Percentiles rank a stretch among this genome's conserved stretches.
Conservation (phyloP, 495 filamentous ascomycete species). For the Neurospora pannonica region DNA sequence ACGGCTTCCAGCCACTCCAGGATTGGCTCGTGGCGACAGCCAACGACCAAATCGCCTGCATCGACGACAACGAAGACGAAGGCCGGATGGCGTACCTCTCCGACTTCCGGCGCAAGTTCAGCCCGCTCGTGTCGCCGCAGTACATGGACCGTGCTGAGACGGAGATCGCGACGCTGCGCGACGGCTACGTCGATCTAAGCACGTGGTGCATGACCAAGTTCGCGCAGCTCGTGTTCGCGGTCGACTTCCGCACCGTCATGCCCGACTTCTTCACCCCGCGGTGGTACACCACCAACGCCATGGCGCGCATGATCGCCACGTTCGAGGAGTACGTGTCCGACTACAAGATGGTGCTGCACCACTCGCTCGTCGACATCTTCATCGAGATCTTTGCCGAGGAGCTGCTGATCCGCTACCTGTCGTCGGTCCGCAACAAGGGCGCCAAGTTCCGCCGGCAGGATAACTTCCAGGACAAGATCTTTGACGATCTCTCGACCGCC, state of each 20-base stretch:
- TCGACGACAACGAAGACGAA: slow-evolving; percentile 74
- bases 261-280: slow-evolving; percentile 80
- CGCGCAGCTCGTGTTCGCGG: slow-evolving; percentile 68
- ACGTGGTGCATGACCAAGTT: slow-evolving; percentile 85
- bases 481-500: slow-evolving; percentile 75
- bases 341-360: slow-evolving; percentile 70
- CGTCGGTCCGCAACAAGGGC: slow-evolving; percentile 74
- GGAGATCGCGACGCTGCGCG: slow-evolving; percentile 64
- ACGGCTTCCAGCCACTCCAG: slow-evolving; percentile 72
- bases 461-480: slow-evolving; percentile 79
- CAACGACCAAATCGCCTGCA: slow-evolving; percentile 97
- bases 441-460: slow-evolving; percentile 81
- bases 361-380: slow-evolving; percentile 76
- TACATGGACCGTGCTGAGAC: slow-evolving; percentile 64
- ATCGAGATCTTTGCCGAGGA: slow-evolving; percentile 88
- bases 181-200: slow-evolving; percentile 88
- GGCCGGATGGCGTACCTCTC: slow-evolving; percentile 66
- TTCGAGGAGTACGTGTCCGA: slow-evolving; percentile 91
- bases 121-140: slow-evolving; percentile 64
- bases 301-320: slow-evolving; percentile 83
- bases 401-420: slow-evolving; percentile 79
- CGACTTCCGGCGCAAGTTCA: slow-evolving; percentile 70
- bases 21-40: slow-evolving; percentile 95
- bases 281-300: slow-evolving; percentile 76
- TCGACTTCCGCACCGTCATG: slow-evolving; percentile 75